Evolutionary conservation across 2,329 filamentous ascomycete genomes (phyloP).

Genomic region (Colletotrichum tropicicola): DNA sequence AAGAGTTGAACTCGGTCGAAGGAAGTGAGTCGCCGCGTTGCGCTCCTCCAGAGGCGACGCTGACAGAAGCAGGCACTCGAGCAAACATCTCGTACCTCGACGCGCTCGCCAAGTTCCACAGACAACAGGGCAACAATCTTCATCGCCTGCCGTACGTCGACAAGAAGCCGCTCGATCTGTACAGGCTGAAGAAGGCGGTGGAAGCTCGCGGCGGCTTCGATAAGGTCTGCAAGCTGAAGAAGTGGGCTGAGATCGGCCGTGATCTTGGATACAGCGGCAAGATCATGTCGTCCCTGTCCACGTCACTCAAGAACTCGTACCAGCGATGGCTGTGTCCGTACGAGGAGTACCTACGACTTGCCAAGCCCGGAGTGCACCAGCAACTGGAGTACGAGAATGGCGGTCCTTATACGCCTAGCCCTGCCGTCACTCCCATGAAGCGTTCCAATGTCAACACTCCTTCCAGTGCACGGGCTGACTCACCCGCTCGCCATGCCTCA

Average conservation of each 20-base stretch:
- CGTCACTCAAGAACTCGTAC: conserved; percentile 97
- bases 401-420: conserved; percentile 84
- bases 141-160: conserved; percentile 96
- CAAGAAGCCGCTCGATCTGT: conserved; percentile 95
- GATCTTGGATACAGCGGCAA: conserved; percentile 98
- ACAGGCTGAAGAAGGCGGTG: conserved; percentile 95
- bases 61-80: conserved; percentile 76
- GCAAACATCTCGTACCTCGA: conserved; percentile 97
- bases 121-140: conserved; percentile 92
- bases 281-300: conserved; percentile 99
- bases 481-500: conserved; percentile 69
- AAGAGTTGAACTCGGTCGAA: conserved; percentile 97
- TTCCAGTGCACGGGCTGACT: conserved; percentile 67
- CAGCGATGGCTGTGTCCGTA: conserved; percentile 97
- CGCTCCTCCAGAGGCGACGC: conserved; percentile 27
- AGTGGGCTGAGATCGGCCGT: conserved; percentile 98
- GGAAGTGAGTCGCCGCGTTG: conserved; percentile 73
- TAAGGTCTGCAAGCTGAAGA: conserved; percentile 95
- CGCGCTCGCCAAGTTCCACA: conserved; percentile 94
- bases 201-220: conserved; percentile 95
- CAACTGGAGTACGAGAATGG: conserved; percentile 94
- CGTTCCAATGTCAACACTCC: conserved; percentile 69
- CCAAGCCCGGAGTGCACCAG: conserved; percentile 96
- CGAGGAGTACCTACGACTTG: conserved; percentile 89
- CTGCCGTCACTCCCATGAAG: conserved; percentile 75